phyloP scores from a whole-genome alignment of 306 rosid genomes.

The Canavalia ensiformis region DNA sequence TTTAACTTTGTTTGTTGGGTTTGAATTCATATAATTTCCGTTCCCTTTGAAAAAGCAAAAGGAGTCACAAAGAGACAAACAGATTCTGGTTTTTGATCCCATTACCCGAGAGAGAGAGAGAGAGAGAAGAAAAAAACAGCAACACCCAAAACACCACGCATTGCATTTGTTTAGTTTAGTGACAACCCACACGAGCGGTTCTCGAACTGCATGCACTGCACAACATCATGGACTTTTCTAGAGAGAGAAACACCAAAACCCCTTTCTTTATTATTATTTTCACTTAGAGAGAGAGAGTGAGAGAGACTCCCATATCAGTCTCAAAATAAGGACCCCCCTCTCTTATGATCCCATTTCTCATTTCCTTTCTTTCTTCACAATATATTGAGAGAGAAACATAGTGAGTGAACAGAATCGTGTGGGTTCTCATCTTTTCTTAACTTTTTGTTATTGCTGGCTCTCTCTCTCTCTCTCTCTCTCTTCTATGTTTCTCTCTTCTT shows the following conservation, averaged over 20 bases:
- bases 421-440: constrained; percentile 39
- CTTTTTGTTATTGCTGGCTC: constrained; percentile 23
- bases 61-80: constrained; percentile 60
- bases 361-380: constrained; percentile 29
- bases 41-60: constrained; percentile 54
- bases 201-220: constrained; percentile 62
- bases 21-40: constrained; percentile 48
- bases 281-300: too few species aligned
- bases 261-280: neutral
- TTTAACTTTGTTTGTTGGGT: constrained; percentile 40
- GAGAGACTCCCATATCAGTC: constrained; percentile 44
- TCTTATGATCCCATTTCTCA: constrained; percentile 40
- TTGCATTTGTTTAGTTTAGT: constrained; percentile 24
- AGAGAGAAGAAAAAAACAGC: constrained; percentile 38
- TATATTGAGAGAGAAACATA: neutral
- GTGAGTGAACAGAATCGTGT: constrained; percentile 47
- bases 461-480: constrained; percentile 9
- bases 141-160: constrained; percentile 51
- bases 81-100: constrained; percentile 55
- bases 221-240: constrained; percentile 51
- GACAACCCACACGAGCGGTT: constrained; percentile 88
- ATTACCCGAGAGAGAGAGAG: constrained; percentile 59
- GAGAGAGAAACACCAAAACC: neutral
- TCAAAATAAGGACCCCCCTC: constrained; percentile 53
- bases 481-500: constrained; percentile 33